Evolutionary conservation across 139 green algal genomes (phyloP).

Genomic region (Choricystis sp.): DNA sequence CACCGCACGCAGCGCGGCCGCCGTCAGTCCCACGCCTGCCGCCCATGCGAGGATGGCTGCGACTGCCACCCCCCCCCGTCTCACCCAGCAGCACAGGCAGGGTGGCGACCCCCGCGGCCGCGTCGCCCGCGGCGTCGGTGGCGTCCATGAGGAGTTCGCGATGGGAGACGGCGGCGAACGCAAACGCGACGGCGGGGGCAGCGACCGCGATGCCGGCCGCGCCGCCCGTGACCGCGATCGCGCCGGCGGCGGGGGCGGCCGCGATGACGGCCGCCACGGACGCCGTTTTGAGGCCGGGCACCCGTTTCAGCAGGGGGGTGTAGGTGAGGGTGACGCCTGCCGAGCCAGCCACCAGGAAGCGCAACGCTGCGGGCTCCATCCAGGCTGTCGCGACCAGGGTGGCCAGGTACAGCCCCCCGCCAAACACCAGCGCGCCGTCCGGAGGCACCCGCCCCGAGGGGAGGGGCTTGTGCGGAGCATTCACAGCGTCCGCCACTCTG

Average conservation of each 20-base stretch:
- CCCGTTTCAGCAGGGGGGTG: conserved; percentile 44
- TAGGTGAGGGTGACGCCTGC: conserved; percentile 37
- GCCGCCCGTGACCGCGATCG: conserved; percentile 16
- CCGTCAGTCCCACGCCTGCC: background rate
- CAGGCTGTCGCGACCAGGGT: conserved; percentile 17
- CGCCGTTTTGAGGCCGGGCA: conserved; percentile 43
- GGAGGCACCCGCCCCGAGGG: conserved; percentile 27
- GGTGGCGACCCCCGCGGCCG: conserved; percentile 21
- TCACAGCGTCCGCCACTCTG: conserved; percentile 26
- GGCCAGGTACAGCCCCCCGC: conserved; percentile 19
- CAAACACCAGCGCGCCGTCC: conserved; percentile 37
- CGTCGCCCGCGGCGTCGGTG: conserved; percentile 34
- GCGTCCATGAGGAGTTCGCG: conserved; percentile 45
- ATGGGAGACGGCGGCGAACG: conserved; percentile 26
- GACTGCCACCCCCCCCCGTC: background rate
- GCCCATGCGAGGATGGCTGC: background rate
- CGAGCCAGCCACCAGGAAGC: conserved; percentile 27
- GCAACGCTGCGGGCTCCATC: conserved; percentile 20
- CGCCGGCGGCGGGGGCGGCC: conserved; percentile 26
- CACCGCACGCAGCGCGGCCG: background rate
- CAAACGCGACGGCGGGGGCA: conserved; percentile 10
- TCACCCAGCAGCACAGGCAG: conserved; percentile 28
- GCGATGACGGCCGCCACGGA: conserved; percentile 41
- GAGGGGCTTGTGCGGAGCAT: conserved; percentile 33
- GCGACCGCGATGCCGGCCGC: background rate